These are phyloP conservation scores for Sicyos edulis DNA, from an alignment of 306 rosid genomes.

Conservation along the genomic window DNA sequence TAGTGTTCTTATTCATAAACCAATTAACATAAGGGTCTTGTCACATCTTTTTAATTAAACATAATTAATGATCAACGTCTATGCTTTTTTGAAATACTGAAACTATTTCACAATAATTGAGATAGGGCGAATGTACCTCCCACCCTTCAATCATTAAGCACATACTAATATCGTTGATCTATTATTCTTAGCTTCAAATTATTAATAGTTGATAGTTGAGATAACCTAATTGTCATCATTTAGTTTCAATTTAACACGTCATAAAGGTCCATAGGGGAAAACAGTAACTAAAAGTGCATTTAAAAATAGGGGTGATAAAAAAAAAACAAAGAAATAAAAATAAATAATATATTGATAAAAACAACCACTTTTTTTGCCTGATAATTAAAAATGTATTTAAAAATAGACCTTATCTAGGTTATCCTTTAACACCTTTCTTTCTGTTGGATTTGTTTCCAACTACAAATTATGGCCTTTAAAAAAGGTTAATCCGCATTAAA, in stretches of 20 bases:
- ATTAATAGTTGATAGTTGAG: conserved; percentile 5
- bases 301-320: not conserved
- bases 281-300: conserved; percentile 7
- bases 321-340: too few species aligned
- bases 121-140: too few species aligned
- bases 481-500: not conserved
- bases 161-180: too few species aligned
- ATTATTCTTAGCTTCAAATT: too few species aligned
- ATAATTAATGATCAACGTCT: not conserved
- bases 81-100: not conserved
- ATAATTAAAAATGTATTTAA: not conserved
- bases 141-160: too few species aligned
- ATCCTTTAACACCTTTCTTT: conserved; percentile 18
- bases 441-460: conserved; percentile 18
- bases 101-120: not conserved
- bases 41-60: conserved; percentile 3
- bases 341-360: not conserved
- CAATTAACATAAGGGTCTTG: not conserved
- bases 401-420: conserved; percentile 10
- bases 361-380: conserved; percentile 9
- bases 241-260: conserved; percentile 11
- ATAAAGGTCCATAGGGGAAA: not conserved
- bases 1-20: not conserved
- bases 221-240: not conserved
- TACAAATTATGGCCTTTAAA: conserved; percentile 8